Percentiles rank a stretch among this genome's conserved stretches.
Conservation (phyloP, 164 flowering plant species). For the Hamamelis virginiana region DNA sequence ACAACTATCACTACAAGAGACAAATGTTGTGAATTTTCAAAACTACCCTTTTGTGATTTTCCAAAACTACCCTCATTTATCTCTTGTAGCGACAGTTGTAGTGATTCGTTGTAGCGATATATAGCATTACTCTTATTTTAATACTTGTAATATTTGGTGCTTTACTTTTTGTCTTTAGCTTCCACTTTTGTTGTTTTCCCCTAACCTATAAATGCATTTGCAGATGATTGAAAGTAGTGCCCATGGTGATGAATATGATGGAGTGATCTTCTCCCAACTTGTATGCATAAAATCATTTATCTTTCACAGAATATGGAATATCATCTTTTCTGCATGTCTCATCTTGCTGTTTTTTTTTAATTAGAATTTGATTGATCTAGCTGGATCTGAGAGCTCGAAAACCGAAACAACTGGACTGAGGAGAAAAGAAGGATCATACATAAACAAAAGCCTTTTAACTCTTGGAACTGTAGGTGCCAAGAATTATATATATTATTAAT, state of each 20-base stretch:
- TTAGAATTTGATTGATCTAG: constrained; percentile 96
- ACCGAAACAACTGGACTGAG: constrained; percentile 96
- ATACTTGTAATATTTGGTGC: no score
- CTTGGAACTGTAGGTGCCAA: constrained; percentile 90
- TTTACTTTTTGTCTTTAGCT: no score
- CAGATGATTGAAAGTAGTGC: constrained; percentile 99
- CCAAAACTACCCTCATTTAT: no score
- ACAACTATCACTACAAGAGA: no score
- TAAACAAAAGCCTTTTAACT: constrained; percentile 96
- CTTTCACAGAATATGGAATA: background rate
- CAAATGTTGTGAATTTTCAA: no score
- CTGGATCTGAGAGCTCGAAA: constrained; percentile 99
- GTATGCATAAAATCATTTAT: constrained; percentile 41
- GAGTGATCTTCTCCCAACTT: constrained; percentile 95
- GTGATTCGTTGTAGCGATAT: no score
- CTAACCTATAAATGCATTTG: constrained; percentile 7
- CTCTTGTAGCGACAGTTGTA: no score
- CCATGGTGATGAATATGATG: constrained; percentile 96
- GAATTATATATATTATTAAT: background rate
- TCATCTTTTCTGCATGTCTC: background rate
- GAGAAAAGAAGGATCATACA: constrained; percentile 97
- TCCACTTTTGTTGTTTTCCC: no score
- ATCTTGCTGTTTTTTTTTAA: constrained; percentile 7
- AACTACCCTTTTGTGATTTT: no score
- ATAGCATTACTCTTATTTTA: no score